Evolutionary conservation across 805 yeast species (phyloP).

Genomic region (Myxozyma lipomycoides): DNA sequence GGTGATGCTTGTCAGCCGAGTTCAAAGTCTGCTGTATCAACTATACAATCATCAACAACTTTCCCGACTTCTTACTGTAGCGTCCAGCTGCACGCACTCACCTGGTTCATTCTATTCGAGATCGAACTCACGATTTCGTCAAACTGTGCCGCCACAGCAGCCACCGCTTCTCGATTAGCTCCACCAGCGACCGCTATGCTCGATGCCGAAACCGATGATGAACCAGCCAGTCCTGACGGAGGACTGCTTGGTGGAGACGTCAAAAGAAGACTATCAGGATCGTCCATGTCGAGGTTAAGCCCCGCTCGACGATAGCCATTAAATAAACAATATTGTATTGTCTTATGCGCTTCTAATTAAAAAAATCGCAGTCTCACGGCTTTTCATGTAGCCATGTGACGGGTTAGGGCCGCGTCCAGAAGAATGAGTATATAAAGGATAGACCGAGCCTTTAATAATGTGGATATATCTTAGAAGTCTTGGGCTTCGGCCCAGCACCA

Average conservation of each 20-base stretch:
- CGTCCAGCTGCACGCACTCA: too few relatives aligned
- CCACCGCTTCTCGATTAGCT: background rate
- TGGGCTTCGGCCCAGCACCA: too few relatives aligned
- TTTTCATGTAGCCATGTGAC: too few relatives aligned
- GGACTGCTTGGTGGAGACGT: background rate
- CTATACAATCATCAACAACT: constrained; percentile 3
- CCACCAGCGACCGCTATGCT: background rate
- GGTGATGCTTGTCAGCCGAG: constrained; percentile 22
- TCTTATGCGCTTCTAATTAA: too few relatives aligned
- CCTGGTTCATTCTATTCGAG: background rate
- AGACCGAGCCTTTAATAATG: too few relatives aligned
- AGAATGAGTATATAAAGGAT: too few relatives aligned
- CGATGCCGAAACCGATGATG: background rate
- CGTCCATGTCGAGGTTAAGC: too few relatives aligned
- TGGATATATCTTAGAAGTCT: too few relatives aligned
- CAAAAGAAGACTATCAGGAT: background rate
- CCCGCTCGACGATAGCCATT: too few relatives aligned
- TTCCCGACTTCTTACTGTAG: background rate
- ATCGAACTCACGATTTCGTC: background rate
- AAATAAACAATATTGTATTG: too few relatives aligned
- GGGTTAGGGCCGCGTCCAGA: too few relatives aligned
- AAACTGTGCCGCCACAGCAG: background rate
- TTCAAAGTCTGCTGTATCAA: constrained; percentile 22
- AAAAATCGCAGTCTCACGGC: too few relatives aligned
- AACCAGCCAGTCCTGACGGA: background rate